Percentiles rank a stretch among this genome's conserved stretches.
Conservation (phyloP, 1,284 basidiomycete genomes). For the Ustilago tritici region DNA sequence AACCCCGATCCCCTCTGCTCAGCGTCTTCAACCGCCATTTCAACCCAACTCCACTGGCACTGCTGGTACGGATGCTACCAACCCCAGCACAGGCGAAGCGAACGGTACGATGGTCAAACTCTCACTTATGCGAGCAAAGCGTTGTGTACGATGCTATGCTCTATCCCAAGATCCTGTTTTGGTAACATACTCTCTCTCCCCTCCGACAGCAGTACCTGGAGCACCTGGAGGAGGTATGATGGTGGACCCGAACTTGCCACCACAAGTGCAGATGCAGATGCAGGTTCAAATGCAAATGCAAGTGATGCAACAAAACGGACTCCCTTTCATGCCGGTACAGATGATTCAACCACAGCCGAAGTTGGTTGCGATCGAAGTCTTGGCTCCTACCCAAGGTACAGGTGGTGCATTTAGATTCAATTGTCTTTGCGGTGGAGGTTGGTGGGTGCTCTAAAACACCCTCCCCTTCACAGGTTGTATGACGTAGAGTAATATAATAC, state of each 20-base stretch:
- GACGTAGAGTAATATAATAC: background rate
- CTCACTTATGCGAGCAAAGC: slow-evolving; percentile 33
- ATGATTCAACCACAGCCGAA: slow-evolving; percentile 20
- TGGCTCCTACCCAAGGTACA: background rate
- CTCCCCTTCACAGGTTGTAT: background rate
- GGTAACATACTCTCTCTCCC: slow-evolving; percentile 15
- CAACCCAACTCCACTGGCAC: background rate
- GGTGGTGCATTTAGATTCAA: slow-evolving; percentile 11
- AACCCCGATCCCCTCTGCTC: background rate
- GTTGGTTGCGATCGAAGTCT: slow-evolving; percentile 20
- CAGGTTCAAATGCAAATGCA: slow-evolving; percentile 38
- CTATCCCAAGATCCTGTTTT: slow-evolving; percentile 35
- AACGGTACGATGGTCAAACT: slow-evolving; percentile 6
- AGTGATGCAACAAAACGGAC: slow-evolving; percentile 11
- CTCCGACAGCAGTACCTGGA: background rate
- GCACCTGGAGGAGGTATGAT: background rate
- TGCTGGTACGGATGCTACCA: background rate
- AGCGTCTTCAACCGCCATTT: slow-evolving; percentile 1
- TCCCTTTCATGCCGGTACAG: slow-evolving; percentile 15
- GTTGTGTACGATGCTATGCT: slow-evolving; percentile 36
- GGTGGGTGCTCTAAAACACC: slow-evolving; percentile 39
- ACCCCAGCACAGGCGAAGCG: background rate
- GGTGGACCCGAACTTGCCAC: slow-evolving; percentile 28
- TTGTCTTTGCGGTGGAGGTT: slow-evolving; percentile 43
- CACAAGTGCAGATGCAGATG: slow-evolving; percentile 36